phyloP scores from a whole-genome alignment of 257 asterid genomes.

The Ocimum tenuiflorum region DNA sequence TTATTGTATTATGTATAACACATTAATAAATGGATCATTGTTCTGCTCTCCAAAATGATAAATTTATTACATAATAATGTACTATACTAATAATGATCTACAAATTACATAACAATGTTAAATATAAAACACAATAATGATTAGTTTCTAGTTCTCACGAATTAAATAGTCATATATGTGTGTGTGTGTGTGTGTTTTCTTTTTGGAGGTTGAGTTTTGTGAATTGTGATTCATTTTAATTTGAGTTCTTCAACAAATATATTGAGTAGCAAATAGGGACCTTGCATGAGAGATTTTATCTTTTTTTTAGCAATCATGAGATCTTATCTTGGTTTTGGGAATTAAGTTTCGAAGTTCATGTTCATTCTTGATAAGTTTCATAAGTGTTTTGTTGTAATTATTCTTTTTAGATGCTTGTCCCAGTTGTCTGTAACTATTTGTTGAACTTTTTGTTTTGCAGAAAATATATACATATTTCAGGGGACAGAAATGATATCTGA shows the following conservation, averaged over 20 bases:
- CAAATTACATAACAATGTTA: no score
- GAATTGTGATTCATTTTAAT: background rate
- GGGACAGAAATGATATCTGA: slow-evolving; percentile 53
- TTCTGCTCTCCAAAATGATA: no score
- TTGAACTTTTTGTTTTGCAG: slow-evolving; percentile 39
- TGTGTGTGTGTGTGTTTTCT: no score
- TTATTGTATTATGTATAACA: no score
- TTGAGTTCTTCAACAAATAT: background rate
- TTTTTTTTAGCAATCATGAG: background rate
- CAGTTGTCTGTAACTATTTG: background rate
- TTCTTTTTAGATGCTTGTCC: background rate
- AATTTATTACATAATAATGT: no score
- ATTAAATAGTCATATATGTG: no score
- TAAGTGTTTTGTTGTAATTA: background rate
- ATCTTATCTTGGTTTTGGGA: background rate
- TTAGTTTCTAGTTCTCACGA: no score
- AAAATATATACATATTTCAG: slow-evolving; percentile 78
- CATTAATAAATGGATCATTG: no score
- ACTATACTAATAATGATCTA: no score
- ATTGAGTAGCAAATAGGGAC: background rate
- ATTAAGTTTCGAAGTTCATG: background rate
- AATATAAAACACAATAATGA: no score
- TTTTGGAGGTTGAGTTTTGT: background rate
- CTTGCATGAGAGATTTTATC: background rate
- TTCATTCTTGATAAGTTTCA: background rate